These are phyloP conservation scores for Pneumocystis oryctolagi DNA, from an alignment of 1,139 yeast species.

Conservation along the genomic window DNA sequence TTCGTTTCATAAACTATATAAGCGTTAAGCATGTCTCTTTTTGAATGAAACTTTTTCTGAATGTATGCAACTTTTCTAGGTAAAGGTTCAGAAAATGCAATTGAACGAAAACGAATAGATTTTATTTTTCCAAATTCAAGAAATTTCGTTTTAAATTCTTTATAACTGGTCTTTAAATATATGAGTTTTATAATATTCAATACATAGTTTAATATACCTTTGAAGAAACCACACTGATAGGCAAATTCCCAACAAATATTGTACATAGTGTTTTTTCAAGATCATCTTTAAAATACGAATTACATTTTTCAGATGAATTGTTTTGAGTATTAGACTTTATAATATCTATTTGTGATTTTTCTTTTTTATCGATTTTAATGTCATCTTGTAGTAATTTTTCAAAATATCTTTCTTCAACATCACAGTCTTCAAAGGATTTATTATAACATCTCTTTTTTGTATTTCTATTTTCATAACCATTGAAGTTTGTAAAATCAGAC, in stretches of 20 bases:
- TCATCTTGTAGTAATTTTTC: neutral
- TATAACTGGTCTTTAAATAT: constrained; percentile 8
- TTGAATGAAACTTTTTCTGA: constrained; percentile 59
- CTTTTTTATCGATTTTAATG: neutral
- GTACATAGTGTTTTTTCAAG: constrained; percentile 66
- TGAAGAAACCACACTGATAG: constrained; percentile 47
- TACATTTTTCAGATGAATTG: neutral
- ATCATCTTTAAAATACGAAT: neutral
- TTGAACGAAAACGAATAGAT: constrained; percentile 78
- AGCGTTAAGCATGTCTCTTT: constrained; percentile 72
- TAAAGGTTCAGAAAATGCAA: constrained; percentile 72
- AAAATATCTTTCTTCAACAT: neutral
- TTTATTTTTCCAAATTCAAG: constrained; percentile 43
- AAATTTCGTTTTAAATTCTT: constrained; percentile 13
- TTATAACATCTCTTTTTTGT: neutral
- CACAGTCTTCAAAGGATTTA: neutral
- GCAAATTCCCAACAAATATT: constrained; percentile 76
- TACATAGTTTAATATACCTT: constrained; percentile 45
- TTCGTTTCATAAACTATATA: constrained; percentile 59
- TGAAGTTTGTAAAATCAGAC: neutral
- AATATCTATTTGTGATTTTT: neutral
- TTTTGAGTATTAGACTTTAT: neutral
- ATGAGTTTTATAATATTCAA: neutral
- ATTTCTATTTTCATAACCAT: neutral
- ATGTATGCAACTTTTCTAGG: constrained; percentile 90